These are phyloP conservation scores for Xylariaceae sp. DNA, from an alignment of 2,329 filamentous ascomycete species.

Conservation along the genomic window DNA sequence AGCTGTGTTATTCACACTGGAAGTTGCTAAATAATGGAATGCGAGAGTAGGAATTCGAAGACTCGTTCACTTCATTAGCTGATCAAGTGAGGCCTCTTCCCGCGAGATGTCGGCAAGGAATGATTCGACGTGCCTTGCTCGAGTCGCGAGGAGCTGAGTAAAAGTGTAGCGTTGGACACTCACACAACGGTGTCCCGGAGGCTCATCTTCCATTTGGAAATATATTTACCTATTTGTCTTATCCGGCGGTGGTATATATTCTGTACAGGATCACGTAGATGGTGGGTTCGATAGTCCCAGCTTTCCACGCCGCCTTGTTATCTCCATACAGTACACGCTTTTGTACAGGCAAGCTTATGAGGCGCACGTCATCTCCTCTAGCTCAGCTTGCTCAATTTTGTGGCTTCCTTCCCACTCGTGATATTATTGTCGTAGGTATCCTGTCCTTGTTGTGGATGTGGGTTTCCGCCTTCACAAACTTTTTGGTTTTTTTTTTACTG, in stretches of 20 bases:
- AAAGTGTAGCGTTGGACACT: not conserved
- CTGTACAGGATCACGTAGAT: slow-evolving; percentile 11
- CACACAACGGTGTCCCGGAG: not conserved
- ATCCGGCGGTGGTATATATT: slow-evolving; percentile 9
- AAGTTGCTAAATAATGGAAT: not conserved
- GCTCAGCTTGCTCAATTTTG: slow-evolving; percentile 2
- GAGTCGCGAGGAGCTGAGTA: too few species aligned
- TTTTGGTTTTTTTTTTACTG: slow-evolving; percentile 20
- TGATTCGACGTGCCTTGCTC: slow-evolving; percentile 6
- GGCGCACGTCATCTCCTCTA: not conserved
- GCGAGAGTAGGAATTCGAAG: not conserved
- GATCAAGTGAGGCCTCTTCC: not conserved
- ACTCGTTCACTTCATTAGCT: slow-evolving; percentile 5
- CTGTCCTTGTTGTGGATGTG: not conserved
- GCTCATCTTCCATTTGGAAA: not conserved
- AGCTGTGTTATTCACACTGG: too few species aligned
- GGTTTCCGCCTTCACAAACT: not conserved
- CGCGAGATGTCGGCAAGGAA: not conserved
- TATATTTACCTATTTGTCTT: slow-evolving; percentile 7
- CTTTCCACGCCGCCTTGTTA: not conserved
- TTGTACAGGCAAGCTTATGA: slow-evolving; percentile 17
- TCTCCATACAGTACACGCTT: slow-evolving; percentile 18
- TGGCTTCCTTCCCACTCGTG: not conserved
- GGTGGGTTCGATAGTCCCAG: not conserved
- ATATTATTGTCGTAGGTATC: slow-evolving; percentile 5